Conservation (phyloP, 768 basidiomycete species). For the Phaffia australis region DNA sequence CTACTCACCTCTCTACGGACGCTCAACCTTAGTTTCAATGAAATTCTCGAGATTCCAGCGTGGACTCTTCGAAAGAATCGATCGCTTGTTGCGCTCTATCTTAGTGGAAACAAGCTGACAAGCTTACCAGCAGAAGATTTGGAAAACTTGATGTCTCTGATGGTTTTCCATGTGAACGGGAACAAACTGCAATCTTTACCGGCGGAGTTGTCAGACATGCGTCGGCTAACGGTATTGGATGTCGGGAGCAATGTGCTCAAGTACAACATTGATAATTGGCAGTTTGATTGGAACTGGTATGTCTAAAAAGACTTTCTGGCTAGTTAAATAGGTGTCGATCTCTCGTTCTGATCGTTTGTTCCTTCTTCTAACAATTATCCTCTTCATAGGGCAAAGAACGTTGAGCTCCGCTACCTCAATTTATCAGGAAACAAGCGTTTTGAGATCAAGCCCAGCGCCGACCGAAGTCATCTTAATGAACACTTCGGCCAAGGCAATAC, state of each 20-base stretch:
- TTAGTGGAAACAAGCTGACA: slow-evolving; percentile 89
- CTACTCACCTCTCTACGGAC: slow-evolving; percentile 64
- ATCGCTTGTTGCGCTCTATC: slow-evolving; percentile 68
- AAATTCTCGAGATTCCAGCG: slow-evolving; percentile 75
- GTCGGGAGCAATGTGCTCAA: slow-evolving; percentile 86
- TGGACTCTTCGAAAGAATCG: slow-evolving; percentile 61
- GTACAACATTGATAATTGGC: slow-evolving; percentile 97
- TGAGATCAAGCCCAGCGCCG: slow-evolving; percentile 71
- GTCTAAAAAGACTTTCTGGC: slow-evolving; percentile 28
- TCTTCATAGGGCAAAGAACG: slow-evolving; percentile 79
- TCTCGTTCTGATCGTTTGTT: neutral
- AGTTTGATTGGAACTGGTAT: slow-evolving; percentile 99
- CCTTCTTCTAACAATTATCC: neutral
- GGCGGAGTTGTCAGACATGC: slow-evolving; percentile 74
- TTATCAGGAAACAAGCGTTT: slow-evolving; percentile 92
- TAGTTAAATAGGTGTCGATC: neutral
- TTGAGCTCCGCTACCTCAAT: slow-evolving; percentile 84
- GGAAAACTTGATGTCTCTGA: slow-evolving; percentile 54
- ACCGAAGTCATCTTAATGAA: slow-evolving; percentile 16
- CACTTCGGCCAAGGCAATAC: slow-evolving; percentile 15
- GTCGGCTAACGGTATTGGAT: slow-evolving; percentile 67
- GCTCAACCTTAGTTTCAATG: slow-evolving; percentile 89
- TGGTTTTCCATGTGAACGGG: slow-evolving; percentile 77
- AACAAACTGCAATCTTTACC: slow-evolving; percentile 88
- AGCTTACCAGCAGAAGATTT: slow-evolving; percentile 83